These are phyloP conservation scores for Colletotrichum horii DNA, from an alignment of 2,329 filamentous ascomycete species.

Conservation along the genomic window DNA sequence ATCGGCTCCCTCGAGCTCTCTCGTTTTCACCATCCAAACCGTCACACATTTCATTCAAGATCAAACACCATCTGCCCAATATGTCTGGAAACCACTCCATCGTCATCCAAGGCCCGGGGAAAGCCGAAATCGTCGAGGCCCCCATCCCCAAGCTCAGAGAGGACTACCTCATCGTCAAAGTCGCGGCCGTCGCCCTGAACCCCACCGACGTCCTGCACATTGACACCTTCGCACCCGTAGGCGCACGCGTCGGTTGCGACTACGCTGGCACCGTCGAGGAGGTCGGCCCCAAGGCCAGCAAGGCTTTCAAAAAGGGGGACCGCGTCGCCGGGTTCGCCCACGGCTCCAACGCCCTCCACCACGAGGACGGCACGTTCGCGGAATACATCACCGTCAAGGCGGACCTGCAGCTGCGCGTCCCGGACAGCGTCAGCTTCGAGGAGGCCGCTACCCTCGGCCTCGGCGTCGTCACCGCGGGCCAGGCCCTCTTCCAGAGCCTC, in stretches of 20 bases:
- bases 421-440: constrained; percentile 46
- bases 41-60: not conserved
- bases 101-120: not conserved
- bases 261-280: constrained; percentile 52
- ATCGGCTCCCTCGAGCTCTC: not conserved
- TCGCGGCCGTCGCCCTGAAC: constrained; percentile 36
- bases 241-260: constrained; percentile 44
- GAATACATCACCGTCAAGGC: constrained; percentile 43
- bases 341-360: constrained; percentile 27
- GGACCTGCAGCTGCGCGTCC: constrained; percentile 45
- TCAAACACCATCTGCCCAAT: not conserved
- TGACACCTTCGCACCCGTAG: constrained; percentile 16
- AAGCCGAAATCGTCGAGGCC: not conserved
- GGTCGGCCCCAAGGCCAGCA: constrained; percentile 46
- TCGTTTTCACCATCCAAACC: not conserved
- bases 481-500: constrained; percentile 52
- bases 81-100: not conserved
- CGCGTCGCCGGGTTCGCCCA: constrained; percentile 47
- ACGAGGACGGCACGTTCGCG: constrained; percentile 45
- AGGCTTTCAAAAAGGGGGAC: constrained; percentile 51
- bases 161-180: constrained; percentile 31
- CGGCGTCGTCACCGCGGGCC: constrained; percentile 45
- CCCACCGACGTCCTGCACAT: constrained; percentile 35
- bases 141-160: constrained; percentile 6
- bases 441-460: constrained; percentile 51